Base-by-base conservation (phyloP, 164 flowering plant species). In the Tetrastigma voinierianum region DNA sequence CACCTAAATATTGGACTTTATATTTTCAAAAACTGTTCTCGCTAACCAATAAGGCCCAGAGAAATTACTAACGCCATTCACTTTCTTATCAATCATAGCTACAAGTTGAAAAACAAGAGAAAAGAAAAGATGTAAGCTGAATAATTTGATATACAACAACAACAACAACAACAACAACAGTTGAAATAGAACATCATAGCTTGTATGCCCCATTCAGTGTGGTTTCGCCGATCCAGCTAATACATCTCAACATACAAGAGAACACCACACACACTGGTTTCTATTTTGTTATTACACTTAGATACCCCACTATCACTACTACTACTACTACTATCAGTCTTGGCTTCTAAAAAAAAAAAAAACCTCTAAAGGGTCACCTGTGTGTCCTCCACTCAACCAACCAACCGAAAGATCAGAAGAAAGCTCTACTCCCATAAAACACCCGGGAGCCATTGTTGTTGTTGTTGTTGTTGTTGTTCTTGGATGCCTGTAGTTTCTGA, bases 391-490 rank as follows among this genome's bases (percentile, higher is more conserved):
- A 56, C 69, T 62, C 59, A 40, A 54, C 64, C 65, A 64, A n/a
- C 9, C 67, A 69, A 70, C 62, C 51, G 14, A 51, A 46, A 66
- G 72, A 70, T 90, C 82, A 91, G 85, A 94, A 94, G 85, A 94
- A 94, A 54, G 98, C 96, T 66, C 97, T 81, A 59, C 98, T 94
- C 43, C 98, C 97, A 71, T 91, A 94, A 64, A 91, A 94, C 80
- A 91, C 95, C 44, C 91, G 85, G 19, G 92, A 82, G 12, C 84
- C 81, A 62, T 68, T 66, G 40, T 32, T 32, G 40, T 32, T 32
- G 40, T 25, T 25, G 40, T 32, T 32, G 40, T 25, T 25, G 32
- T 32, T 32, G 40, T 32, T 32, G 66, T 63, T 81, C 75, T 86
- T 94, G 7, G 86, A 44, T 46, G 84, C 64, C 55, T 66, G 78